Base-by-base conservation (phyloP, 441 rosid species). In the Viola pubescens region DNA sequence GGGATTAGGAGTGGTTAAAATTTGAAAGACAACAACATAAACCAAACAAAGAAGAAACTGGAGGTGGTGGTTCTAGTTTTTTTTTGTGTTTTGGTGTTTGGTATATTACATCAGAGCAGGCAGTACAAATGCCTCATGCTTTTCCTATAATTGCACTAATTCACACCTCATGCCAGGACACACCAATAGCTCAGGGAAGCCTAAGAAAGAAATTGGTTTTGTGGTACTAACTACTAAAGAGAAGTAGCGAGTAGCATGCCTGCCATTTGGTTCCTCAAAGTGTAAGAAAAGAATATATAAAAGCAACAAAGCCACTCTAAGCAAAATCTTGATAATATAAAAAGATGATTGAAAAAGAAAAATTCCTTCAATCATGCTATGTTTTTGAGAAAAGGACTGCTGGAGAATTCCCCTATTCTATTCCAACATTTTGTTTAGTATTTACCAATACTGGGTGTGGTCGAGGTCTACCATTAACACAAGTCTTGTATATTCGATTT, bases 181-280 rank as follows among this genome's bases (percentile, higher is more conserved):
- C n/a, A 42, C 54, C 58, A 66, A 44, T 66, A 81, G 75, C 62
- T 72, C 67, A 70, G 65, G 65, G 66, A 66, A 57, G 49, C 68
- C 58, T 60, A 67, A n/a, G 68, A 65, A 65, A 26, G 34, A 26
- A 26, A 26, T 62, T 62, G 72, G 49, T 62, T 62, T 52, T 63
- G 42, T 7, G 19, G n/a, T 16, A 37, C 2, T 4, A 6, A 46
- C 6, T 37, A 7, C 16, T 26, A 53, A 66, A 70, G 62, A 59
- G 62, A 65, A 65, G 59, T 52, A 67, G 73, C 72, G 63, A 65
- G 61, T 52, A 67, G 73, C 75, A 70, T 80, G 87, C 73, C 80
- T 77, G 82, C 72, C 80, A 80, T 69, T 26, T 70, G 79, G 69
- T 65, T 73, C 65, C 55, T 43, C 72, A 71, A 71, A 68, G 80